A percentile compares a stretch with the other conserved stretches of the same genome.
Conservation (phyloP, 257 asterid genomes). For the Linaria vulgaris region DNA sequence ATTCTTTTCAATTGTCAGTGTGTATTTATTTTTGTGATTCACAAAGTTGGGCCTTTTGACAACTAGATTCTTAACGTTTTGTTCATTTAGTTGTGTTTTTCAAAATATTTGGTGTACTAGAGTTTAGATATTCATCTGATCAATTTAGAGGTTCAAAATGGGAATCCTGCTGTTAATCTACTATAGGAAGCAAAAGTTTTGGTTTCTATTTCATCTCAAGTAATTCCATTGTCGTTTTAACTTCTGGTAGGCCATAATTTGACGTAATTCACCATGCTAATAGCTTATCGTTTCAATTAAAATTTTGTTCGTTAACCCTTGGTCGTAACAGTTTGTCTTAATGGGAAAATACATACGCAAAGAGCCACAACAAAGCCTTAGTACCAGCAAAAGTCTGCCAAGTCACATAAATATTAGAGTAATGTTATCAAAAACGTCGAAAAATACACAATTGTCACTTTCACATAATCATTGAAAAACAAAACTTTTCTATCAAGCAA, state of each 20-base stretch:
- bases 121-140: too few species aligned
- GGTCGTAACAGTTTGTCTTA: conserved; percentile 17
- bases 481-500: conserved; percentile 24
- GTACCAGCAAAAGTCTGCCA: background rate
- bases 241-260: conserved; percentile 20
- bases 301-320: background rate
- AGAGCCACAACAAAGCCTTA: too few species aligned
- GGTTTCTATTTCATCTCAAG: background rate
- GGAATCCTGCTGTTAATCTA: too few species aligned
- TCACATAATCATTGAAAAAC: conserved; percentile 28
- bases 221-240: background rate
- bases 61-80: too few species aligned
- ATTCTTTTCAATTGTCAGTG: too few species aligned
- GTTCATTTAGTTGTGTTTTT: too few species aligned
- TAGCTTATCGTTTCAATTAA: conserved; percentile 17
- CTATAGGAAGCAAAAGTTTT: too few species aligned
- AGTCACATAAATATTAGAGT: conserved; percentile 1
- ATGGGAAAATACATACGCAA: conserved; percentile 9
- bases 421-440: conserved; percentile 20
- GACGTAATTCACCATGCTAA: background rate
- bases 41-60: too few species aligned
- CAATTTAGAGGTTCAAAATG: too few species aligned
- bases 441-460: conserved; percentile 34
- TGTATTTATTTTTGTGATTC: too few species aligned
- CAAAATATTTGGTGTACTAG: too few species aligned